These are phyloP conservation scores for Purpureocillium lavendulum DNA, from an alignment of 2,329 filamentous ascomycete genomes.

Conservation along the genomic window DNA sequence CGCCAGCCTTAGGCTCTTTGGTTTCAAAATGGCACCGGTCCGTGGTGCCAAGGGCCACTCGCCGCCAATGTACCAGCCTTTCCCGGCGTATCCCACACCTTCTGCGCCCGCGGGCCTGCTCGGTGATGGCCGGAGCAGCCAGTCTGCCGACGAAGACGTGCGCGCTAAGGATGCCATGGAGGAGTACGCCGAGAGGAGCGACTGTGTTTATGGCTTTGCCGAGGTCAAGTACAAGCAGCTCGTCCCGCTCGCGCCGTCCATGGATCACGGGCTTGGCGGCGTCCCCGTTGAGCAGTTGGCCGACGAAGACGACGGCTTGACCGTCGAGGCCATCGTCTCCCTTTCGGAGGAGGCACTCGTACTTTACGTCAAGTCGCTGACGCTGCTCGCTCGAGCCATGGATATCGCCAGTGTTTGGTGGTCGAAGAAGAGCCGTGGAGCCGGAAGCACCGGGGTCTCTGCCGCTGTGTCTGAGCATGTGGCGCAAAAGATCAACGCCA, in stretches of 20 bases:
- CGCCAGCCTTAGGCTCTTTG: constrained; percentile 70
- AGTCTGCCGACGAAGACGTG: constrained; percentile 66
- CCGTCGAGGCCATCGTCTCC: constrained; percentile 74
- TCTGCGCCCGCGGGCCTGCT: constrained; percentile 54
- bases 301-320: constrained; percentile 65
- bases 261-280: constrained; percentile 61
- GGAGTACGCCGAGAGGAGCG: constrained; percentile 84
- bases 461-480: constrained; percentile 38
- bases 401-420: constrained; percentile 93
- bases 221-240: constrained; percentile 98
- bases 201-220: constrained; percentile 95
- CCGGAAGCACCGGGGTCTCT: constrained; percentile 34
- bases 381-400: constrained; percentile 87
- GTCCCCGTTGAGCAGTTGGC: constrained; percentile 43
- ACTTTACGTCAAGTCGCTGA: constrained; percentile 89
- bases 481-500: constrained; percentile 73
- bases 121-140: constrained; percentile 50
- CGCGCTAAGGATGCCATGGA: constrained; percentile 76
- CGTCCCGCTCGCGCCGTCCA: constrained; percentile 77
- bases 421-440: constrained; percentile 66
- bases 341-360: constrained; percentile 93
- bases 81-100: constrained; percentile 73
- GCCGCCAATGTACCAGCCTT: constrained; percentile 72
- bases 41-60: constrained; percentile 58
- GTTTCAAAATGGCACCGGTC: constrained; percentile 61